Evolutionary conservation across 2,329 filamentous ascomycete genomes (phyloP).

Genomic region (Colletotrichum phormii): DNA sequence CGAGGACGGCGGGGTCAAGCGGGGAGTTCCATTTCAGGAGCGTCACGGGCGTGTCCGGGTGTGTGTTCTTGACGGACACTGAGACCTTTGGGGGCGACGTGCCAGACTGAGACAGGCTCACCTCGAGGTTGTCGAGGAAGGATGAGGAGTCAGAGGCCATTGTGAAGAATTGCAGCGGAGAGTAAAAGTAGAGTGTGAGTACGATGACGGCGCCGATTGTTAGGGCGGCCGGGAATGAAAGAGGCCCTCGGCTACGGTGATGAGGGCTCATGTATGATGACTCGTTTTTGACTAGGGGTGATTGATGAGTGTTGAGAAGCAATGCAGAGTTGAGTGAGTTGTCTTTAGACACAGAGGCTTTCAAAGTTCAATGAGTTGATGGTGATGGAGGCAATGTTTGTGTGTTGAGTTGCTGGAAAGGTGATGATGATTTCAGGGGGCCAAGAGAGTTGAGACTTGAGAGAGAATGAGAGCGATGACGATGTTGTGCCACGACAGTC

Average conservation of each 20-base stretch:
- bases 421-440: not conserved
- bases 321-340: not conserved
- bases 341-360: not conserved
- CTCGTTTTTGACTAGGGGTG: not conserved
- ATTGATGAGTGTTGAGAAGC: accelerated
- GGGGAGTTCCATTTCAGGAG: conserved; percentile 57
- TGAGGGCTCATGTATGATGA: conserved; percentile 11
- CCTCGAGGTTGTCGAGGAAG: not conserved
- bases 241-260: conserved; percentile 8
- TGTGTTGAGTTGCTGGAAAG: not conserved
- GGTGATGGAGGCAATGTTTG: not conserved
- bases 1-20: conserved; percentile 53
- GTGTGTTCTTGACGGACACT: conserved; percentile 53
- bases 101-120: not conserved
- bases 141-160: not conserved
- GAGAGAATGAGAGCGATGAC: not conserved
- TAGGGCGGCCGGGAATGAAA: conserved; percentile 1
- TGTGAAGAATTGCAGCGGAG: not conserved
- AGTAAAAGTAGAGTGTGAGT: conserved; percentile 1
- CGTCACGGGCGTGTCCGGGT: conserved; percentile 48
- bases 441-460: not conserved
- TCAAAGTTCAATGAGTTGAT: not conserved
- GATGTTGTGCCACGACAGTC: not conserved
- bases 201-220: conserved; percentile 10
- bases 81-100: conserved; percentile 38